Base-by-base conservation (phyloP, 768 basidiomycete species). In the Astraeus odoratus region DNA sequence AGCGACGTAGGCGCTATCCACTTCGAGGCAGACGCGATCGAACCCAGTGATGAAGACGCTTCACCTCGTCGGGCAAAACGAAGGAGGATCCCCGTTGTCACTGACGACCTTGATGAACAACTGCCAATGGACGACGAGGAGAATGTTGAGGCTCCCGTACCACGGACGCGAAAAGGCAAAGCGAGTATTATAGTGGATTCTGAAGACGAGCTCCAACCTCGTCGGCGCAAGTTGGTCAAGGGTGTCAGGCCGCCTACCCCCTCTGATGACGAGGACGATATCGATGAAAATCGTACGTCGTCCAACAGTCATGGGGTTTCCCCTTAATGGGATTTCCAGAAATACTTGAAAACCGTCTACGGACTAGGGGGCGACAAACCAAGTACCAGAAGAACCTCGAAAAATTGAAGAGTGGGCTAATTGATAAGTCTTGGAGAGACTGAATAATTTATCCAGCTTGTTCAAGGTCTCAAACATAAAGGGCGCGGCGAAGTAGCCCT, bases 331-430 rank as follows among this genome's bases (percentile, higher is more conserved):
- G 27, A 8, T 18, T 44, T 26, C 6, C 49, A 88, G 83, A 68
- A 42, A 83, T 90, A 23, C 64, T 91, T 31, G 69, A 80, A 20
- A 67, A 65, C 6, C 80, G 87, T 35, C 61, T 90, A 24, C 80
- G 88, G 27, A 59, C 65, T 22, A 75, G 85, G 24, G 67, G 70
- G 47, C 86, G 77, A 61, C 70, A 73, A 59, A 74, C 80, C 12
- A 49, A 61, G 5, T 89, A 77, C 57, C 82, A 80, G 51, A 73
- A 70, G 57, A 82, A 76, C 48, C 59, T 89, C 12, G 80, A 84
- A 49, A 80, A 71, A 49, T 54, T 88, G 42, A 85, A 77, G 64
- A 69, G 86, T 90, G 22, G 25, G 47, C 19, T 44, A 58, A 39
- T n/a, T 10, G 6, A 18, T 10, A 19, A 34, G 16, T 23, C 12